These are phyloP conservation scores for Amaranthus hypochondriacus DNA, from an alignment of 148 eudicot genomes.

Conservation along the genomic window DNA sequence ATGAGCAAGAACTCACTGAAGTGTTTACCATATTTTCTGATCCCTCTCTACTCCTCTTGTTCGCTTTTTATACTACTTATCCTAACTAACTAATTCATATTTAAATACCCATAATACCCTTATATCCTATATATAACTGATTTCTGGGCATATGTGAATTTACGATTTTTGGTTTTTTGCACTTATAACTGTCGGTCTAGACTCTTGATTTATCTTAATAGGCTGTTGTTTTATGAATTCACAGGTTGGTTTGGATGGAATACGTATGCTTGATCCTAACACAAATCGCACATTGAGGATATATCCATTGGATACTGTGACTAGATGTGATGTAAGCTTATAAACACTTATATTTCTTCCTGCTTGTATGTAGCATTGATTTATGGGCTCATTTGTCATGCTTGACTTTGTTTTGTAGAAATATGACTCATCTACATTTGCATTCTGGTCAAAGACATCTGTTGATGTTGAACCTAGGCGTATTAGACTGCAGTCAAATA, in stretches of 20 bases:
- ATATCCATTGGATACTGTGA: slow-evolving; percentile 75
- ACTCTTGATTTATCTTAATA: too few relatives aligned
- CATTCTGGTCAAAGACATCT: slow-evolving; percentile 86
- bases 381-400: slow-evolving; percentile 12
- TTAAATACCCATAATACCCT: too few relatives aligned
- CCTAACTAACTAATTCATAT: too few relatives aligned
- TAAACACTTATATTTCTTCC: neutral
- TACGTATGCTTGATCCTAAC: slow-evolving; percentile 90
- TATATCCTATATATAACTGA: too few relatives aligned
- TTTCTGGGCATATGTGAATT: too few relatives aligned
- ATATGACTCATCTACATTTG: slow-evolving; percentile 57
- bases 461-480: slow-evolving; percentile 91
- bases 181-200: too few relatives aligned
- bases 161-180: too few relatives aligned
- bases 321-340: slow-evolving; percentile 71
- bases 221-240: neutral
- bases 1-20: too few relatives aligned
- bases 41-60: too few relatives aligned
- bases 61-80: too few relatives aligned
- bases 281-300: slow-evolving; percentile 76
- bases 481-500: slow-evolving; percentile 79
- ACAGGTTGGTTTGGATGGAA: slow-evolving; percentile 93
- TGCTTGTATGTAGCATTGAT: neutral
- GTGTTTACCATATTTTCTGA: too few relatives aligned
- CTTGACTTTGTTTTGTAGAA: slow-evolving; percentile 31